Evolutionary conservation across 306 rosid genomes (phyloP).

Genomic region (Alnus rubra): DNA sequence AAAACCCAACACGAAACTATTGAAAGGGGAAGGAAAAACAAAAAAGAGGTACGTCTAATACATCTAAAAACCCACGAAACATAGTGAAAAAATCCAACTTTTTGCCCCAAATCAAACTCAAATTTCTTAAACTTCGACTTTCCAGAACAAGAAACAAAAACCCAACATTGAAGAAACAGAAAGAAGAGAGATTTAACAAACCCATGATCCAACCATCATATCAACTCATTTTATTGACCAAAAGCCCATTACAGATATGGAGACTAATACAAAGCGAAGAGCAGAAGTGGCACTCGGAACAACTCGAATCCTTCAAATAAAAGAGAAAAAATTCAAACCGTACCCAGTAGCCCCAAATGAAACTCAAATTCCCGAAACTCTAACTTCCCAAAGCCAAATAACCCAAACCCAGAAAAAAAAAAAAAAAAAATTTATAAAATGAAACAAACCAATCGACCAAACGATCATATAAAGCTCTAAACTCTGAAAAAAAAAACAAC

Average conservation of each 20-base stretch:
- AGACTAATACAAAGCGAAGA: not conserved
- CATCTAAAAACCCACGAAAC: constrained; percentile 28
- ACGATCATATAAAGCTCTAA: constrained; percentile 21
- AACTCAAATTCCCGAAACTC: not conserved
- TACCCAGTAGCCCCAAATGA: not conserved
- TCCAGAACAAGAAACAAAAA: constrained; percentile 49
- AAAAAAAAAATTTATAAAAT: not conserved
- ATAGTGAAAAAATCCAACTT: constrained; percentile 9
- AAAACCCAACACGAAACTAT: constrained; percentile 7
- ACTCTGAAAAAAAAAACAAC: not conserved
- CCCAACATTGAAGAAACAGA: constrained; percentile 34
- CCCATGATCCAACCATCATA: constrained; percentile 27
- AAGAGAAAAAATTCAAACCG: not conserved
- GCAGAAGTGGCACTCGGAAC: constrained; percentile 12
- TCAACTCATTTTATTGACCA: constrained; percentile 23
- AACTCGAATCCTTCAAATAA: constrained; percentile 12
- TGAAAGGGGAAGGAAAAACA: constrained; percentile 6
- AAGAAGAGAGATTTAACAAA: constrained; percentile 32
- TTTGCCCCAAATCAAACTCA: constrained; percentile 34
- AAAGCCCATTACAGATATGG: not conserved
- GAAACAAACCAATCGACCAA: constrained; percentile 5
- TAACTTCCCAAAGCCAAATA: not conserved
- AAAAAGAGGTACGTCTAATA: constrained; percentile 12
- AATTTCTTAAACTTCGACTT: constrained; percentile 28
- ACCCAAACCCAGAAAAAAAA: constrained; percentile 6